Evolutionary conservation across 345 rosid species (phyloP).

Genomic region (Bretschneidera sinensis): DNA sequence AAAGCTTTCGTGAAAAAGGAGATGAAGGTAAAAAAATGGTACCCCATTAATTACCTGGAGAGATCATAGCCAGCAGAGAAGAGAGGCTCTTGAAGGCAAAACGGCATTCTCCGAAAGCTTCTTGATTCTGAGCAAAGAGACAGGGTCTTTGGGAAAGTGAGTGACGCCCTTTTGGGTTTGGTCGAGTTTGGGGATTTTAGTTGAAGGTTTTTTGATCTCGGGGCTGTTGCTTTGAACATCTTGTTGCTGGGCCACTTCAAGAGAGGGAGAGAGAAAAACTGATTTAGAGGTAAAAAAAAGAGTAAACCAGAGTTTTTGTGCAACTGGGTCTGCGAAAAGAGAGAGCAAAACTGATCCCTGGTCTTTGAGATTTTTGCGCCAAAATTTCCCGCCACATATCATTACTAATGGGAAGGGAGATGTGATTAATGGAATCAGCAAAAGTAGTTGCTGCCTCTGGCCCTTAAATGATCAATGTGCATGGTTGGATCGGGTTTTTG

Average conservation of each 20-base stretch:
- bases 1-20: no score
- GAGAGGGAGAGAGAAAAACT: constrained; percentile 33
- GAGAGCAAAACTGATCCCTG: constrained; percentile 31
- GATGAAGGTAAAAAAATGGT: no score
- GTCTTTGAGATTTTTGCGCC: constrained; percentile 36
- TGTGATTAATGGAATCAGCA: no score
- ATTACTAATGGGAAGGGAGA: no score
- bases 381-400: constrained; percentile 21
- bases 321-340: not conserved
- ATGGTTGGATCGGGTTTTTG: no score
- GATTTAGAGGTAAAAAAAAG: constrained; percentile 3
- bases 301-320: not conserved
- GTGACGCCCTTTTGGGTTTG: constrained; percentile 26
- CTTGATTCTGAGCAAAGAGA: constrained; percentile 45
- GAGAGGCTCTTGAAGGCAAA: constrained; percentile 63
- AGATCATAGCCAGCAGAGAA: constrained; percentile 87
- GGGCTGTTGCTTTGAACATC: constrained; percentile 22
- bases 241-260: constrained; percentile 14
- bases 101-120: constrained; percentile 74
- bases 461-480: no score
- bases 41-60: constrained; percentile 36
- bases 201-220: constrained; percentile 25
- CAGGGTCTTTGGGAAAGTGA: constrained; percentile 1
- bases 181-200: constrained; percentile 45
- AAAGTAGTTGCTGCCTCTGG: no score